These are phyloP conservation scores for Lachnellula willkommii DNA, from an alignment of 2,329 filamentous ascomycete genomes.

Conservation along the genomic window DNA sequence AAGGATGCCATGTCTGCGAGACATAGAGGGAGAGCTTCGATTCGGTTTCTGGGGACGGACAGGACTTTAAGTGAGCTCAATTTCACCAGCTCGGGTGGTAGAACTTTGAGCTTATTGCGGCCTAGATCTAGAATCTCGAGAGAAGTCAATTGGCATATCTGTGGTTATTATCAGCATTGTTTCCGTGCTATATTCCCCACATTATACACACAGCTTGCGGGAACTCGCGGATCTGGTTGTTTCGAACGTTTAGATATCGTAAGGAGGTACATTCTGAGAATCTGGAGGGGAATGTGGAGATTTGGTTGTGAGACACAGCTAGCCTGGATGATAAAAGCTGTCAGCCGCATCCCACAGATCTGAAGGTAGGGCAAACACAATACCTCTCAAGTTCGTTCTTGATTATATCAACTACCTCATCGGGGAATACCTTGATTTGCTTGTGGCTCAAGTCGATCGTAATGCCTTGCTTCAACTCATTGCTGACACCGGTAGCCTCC, in stretches of 20 bases:
- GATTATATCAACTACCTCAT: conserved; percentile 35
- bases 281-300: conserved; percentile 62
- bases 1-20: conserved; percentile 86
- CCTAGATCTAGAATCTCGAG: conserved; percentile 92
- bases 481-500: conserved; percentile 54
- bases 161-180: conserved; percentile 12
- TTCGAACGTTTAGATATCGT: conserved; percentile 74
- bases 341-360: conserved; percentile 19
- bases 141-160: conserved; percentile 81
- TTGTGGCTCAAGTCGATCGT: conserved; percentile 75
- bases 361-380: conserved; percentile 6
- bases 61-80: conserved; percentile 84
- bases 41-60: conserved; percentile 79
- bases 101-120: conserved; percentile 71
- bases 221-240: conserved; percentile 66
- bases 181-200: not conserved
- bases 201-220: conserved; percentile 52
- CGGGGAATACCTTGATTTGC: conserved; percentile 51
- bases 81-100: conserved; percentile 75
- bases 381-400: conserved; percentile 34
- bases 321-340: conserved; percentile 45
- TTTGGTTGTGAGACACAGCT: conserved; percentile 74
- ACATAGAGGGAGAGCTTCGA: conserved; percentile 76
- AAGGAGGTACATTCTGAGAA: conserved; percentile 73
- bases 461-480: conserved; percentile 58